Base-by-base conservation (phyloP, 2,329 filamentous ascomycete genomes). In the Calonectria multiphialidica region DNA sequence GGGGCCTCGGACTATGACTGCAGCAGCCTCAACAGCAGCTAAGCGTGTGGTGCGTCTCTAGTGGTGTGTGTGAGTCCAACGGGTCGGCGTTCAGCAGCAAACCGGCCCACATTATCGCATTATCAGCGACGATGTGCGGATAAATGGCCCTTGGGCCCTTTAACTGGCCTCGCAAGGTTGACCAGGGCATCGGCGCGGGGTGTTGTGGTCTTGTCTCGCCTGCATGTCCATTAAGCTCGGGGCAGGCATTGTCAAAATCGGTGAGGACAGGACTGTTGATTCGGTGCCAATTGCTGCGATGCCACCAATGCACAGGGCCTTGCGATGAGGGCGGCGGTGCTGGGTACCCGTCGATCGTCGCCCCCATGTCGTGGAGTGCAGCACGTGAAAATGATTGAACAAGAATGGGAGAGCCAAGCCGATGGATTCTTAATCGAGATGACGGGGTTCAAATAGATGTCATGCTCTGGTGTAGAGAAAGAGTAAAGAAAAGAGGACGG, bases 1-100 rank as follows among this genome's bases (percentile, higher is more conserved):
- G 57, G 70, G 59, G 44, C 65, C 30, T 65, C 57, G 49, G 40
- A 57, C 65, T 61, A 68, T 40, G 30, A 49, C 33, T 68, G 70
- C 65, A 55, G 59, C 42, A 23, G 61, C 57, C 42, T 55, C 63
- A 53, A 61, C 66, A 66, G 70, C 70, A 70, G 62, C 70, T 70
- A 70, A 49, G 45, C 55, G 64, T 45, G 47, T 70, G 55, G 47
- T 72, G 70, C 70, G 33, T 72, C 66, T 66, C 62, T 72, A 72
- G 70, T 70, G 70, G 59, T 66, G 33, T 66, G 35, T 28, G 45
- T 40, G 53, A 55, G 35, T 16, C 59, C 61, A 53, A 45, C 49
- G 66, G 42, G 57, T 35, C 42, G 50, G 61, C 66, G 57, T 66
- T 55, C 50, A 47, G 62, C 44, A 55, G 25, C 66, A 18, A 16